Base-by-base conservation (phyloP, 495 filamentous ascomycete genomes). In the Neurospora tetraspora region DNA sequence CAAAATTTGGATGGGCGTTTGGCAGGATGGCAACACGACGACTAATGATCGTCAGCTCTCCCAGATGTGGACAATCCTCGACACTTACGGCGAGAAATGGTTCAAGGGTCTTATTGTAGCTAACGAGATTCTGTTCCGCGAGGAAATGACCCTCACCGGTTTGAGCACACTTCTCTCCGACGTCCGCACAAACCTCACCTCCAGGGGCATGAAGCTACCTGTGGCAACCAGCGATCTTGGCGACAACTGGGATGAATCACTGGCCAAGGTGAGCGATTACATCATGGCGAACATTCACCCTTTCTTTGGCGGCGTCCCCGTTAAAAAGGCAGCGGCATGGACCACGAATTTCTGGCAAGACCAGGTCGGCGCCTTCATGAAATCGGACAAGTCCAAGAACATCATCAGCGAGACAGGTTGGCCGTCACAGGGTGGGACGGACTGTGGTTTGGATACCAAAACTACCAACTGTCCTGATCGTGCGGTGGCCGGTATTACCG, bases 221-320 rank as follows among this genome's bases (percentile, higher is more conserved):
- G 86, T 99, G n/a, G 93, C 93, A 1, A 97, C 94, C 0, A 91
- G 90, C 5, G 96, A 99, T 81, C 86, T 99, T 5, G 96, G 96
- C 18, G 91, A 94, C 74, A 91, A 94, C 78, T 98, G 96, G 96
- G 91, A 89, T 3, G 75, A 84, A 2, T 77, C 84, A 0, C 86
- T 99, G 18, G 90, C 92, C 0, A 71, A 78, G 6, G 84, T 88
- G 68, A 91, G 93, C 53, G 96, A 98, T 75, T 87, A 92, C 73
- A 89, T 98, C 78, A 98, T 98, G 95, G 92, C 93, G 23, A 99
- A 99, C 79, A 90, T 98, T 40, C 96, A 99, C 81, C 96, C 96
- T 2, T 98, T 99, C 86, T 99, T 99, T 77, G 93, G 89, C 5
- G 96, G 96, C 70, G 89, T 93, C 59, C 83, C 85, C 16, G 90